phyloP scores from a whole-genome alignment of 352 stramenopile genomes.

The Globisporangium mamillatum region DNA sequence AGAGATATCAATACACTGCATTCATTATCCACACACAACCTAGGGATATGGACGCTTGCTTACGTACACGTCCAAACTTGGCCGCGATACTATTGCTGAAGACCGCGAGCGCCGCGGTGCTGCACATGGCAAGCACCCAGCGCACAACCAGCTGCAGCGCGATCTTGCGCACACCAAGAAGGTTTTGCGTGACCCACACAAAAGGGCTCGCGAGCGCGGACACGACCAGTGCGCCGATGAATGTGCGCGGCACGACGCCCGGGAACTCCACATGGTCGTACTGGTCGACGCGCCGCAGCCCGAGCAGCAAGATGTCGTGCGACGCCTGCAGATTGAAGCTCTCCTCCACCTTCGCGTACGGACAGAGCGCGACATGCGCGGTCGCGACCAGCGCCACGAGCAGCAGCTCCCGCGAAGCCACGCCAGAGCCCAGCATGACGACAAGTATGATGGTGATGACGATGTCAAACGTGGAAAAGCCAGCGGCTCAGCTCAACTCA shows the following conservation, averaged over 20 bases:
- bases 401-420: not conserved
- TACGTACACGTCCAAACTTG: conserved; percentile 51
- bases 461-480: not conserved
- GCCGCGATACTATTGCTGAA: conserved; percentile 59
- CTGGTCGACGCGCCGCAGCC: conserved; percentile 31
- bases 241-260: conserved; percentile 97
- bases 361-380: conserved; percentile 51
- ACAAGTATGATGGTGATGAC: not conserved
- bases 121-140: conserved; percentile 57
- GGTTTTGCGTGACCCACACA: conserved; percentile 24
- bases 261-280: conserved; percentile 98
- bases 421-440: not conserved
- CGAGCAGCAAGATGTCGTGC: conserved; percentile 93
- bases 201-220: conserved; percentile 44
- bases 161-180: conserved; percentile 37
- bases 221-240: conserved; percentile 87
- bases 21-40: not conserved
- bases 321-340: conserved; percentile 98
- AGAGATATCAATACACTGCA: not conserved
- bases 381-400: conserved; percentile 29
- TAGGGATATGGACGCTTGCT: not conserved
- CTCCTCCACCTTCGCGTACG: conserved; percentile 94
- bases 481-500: not conserved
- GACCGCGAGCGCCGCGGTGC: conserved; percentile 46
- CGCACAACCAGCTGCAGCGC: conserved; percentile 61